Percentiles rank a stretch among this genome's conserved stretches.
Conservation (phyloP, 2,329 filamentous ascomycete genomes). For the Neopestalotiopsis clavispora region DNA sequence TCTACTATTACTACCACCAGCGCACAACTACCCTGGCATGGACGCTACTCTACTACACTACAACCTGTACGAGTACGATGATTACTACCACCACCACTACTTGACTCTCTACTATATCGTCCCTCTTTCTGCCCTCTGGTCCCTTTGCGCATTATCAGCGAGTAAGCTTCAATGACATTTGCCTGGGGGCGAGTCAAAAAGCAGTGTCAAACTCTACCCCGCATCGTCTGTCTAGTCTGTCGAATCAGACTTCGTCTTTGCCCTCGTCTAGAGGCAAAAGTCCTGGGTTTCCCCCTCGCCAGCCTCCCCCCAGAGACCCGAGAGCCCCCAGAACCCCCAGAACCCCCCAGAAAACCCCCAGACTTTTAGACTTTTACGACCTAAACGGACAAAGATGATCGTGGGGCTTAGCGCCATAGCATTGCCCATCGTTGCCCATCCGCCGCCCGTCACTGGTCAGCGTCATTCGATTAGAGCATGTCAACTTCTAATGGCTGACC, state of each 20-base stretch:
- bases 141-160: slow-evolving; percentile 2
- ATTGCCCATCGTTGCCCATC: neutral
- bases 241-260: neutral
- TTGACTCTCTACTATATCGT: too few species aligned
- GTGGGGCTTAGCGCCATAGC: slow-evolving; percentile 5
- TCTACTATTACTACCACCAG: too few species aligned
- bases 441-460: neutral
- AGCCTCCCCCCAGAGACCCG: too few species aligned
- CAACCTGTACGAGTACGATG: too few species aligned
- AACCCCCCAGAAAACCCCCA: neutral
- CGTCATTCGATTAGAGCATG: slow-evolving; percentile 16
- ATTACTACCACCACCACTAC: too few species aligned
- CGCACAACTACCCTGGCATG: too few species aligned
- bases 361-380: too few species aligned
- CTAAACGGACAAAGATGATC: neutral
- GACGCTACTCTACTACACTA: too few species aligned
- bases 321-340: too few species aligned
- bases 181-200: neutral
- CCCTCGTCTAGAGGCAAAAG: neutral
- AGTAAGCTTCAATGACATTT: slow-evolving; percentile 2
- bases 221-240: neutral
- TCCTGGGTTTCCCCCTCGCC: too few species aligned
- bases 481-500: slow-evolving; percentile 10
- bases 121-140: neutral
- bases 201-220: neutral